A percentile compares a stretch with the other conserved stretches of the same genome.
Evolutionary conservation across 768 basidiomycete genomes (phyloP).

Genomic region (Suillus spraguei): DNA sequence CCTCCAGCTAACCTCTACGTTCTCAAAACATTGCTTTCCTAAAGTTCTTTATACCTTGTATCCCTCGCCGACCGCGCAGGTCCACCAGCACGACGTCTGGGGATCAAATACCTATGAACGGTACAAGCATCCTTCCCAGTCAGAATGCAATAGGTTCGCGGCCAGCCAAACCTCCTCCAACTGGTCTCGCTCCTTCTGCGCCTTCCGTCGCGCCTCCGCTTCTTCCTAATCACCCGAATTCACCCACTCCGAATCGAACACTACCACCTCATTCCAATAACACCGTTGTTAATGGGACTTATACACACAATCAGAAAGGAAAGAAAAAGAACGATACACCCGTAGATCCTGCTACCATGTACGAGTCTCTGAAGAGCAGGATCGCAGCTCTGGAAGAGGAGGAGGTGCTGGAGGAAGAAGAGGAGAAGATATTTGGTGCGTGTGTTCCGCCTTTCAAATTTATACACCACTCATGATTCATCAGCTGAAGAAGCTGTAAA

Average conservation of each 20-base stretch:
- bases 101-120: constrained; percentile 47
- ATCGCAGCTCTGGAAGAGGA: constrained; percentile 91
- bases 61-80: constrained; percentile 30
- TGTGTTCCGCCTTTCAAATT: constrained; percentile 15
- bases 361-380: constrained; percentile 84
- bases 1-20: constrained; percentile 15
- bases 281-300: constrained; percentile 29
- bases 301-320: constrained; percentile 44
- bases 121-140: constrained; percentile 31
- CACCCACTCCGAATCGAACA: constrained; percentile 36
- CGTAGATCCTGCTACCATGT: constrained; percentile 84
- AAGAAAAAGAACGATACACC: constrained; percentile 72
- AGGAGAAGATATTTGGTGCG: constrained; percentile 77
- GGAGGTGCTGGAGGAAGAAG: constrained; percentile 84
- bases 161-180: constrained; percentile 52
- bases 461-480: constrained; percentile 18
- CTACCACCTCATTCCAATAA: constrained; percentile 31
- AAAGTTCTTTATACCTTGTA: constrained; percentile 27
- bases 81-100: constrained; percentile 24
- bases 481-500: constrained; percentile 88
- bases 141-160: constrained; percentile 40
- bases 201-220: constrained; percentile 60
- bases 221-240: constrained; percentile 47
- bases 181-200: constrained; percentile 61
- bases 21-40: constrained; percentile 27